Conservation (phyloP, 805 yeast species). For the Starmerella vitae region DNA sequence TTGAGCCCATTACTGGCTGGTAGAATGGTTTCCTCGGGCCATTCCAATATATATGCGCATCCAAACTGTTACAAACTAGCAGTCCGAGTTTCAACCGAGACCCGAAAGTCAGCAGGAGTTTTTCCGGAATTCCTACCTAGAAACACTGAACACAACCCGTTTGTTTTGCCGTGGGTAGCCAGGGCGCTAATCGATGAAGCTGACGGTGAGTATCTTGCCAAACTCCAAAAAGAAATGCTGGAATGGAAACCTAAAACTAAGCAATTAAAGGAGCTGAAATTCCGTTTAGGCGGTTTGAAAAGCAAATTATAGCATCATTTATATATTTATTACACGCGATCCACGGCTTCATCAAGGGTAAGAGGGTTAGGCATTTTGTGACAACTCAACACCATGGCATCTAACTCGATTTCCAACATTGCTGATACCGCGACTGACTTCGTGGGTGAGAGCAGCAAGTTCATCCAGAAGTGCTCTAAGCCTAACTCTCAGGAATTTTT, state of each 20-base stretch:
- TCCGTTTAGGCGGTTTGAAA: slow-evolving; percentile 48
- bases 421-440: slow-evolving; percentile 64
- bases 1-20: slow-evolving; percentile 72
- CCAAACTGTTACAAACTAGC: slow-evolving; percentile 74
- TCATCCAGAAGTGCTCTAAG: slow-evolving; percentile 82
- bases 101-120: no score
- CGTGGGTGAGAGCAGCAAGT: slow-evolving; percentile 79
- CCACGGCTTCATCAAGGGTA: no score
- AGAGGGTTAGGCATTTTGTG: background rate
- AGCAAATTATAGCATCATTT: background rate
- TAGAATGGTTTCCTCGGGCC: slow-evolving; percentile 89
- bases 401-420: slow-evolving; percentile 2
- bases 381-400: slow-evolving; percentile 4
- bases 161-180: slow-evolving; percentile 82
- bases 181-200: slow-evolving; percentile 66
- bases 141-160: no score
- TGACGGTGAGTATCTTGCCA: no score
- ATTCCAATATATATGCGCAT: slow-evolving; percentile 77
- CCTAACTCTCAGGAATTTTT: slow-evolving; percentile 81
- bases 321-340: no score
- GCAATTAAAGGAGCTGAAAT: slow-evolving; percentile 68
- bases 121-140: no score
- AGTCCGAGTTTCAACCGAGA: slow-evolving; percentile 52
- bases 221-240: no score
- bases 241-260: slow-evolving; percentile 81